Base-by-base conservation (phyloP, 2,329 filamentous ascomycete species). In the Aspergillus candidus region DNA sequence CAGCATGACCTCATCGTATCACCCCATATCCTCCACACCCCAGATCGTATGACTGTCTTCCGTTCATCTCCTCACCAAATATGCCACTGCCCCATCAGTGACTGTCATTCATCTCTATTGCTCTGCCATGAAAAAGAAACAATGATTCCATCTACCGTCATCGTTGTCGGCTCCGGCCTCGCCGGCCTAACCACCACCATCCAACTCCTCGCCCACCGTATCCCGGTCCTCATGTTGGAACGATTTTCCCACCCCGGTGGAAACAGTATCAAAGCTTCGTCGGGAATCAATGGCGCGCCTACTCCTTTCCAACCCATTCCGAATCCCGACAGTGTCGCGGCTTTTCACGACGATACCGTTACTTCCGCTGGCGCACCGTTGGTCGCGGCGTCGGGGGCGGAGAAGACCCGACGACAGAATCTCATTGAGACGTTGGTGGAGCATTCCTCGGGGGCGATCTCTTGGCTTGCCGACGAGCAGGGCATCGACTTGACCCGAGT, bases 241-340 rank as follows among this genome's bases (percentile, higher is more conserved):
- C 76, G 79, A 14, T 72, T 73, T 0, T 56, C 72, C 3, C 81
- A 80, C 54, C 77, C 80, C 0, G 80, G 80, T 31, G 79, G 80
- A 2, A 83, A 84, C 55, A 79, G 73, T 54, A 82, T 84, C 62
- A 84, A 84, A 62, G 80, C 80, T 0, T 83, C 80, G 0, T 83
- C 79, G 0, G 80, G 80, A 0, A 84, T 84, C 61, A 83, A 82
- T 51, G 80, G 78, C 6, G 78, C 78, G 0, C 72, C 72, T 0
- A 83, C 80, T 0, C 69, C 67, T 3, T 82, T 77, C 49, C 81
- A 84, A 56, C 59, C 61, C 10, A 62, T 56, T 3, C 41, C 56
- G 10, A 35, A 31, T 33, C 3, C 22, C 22, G 68, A 73, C n/a
- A 18, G 31, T 5, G 35, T 35, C 35, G 57, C 63, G 1, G 52